Conservation (phyloP, 2,329 filamentous ascomycete species). For the Coniochaeta pulveracea region DNA sequence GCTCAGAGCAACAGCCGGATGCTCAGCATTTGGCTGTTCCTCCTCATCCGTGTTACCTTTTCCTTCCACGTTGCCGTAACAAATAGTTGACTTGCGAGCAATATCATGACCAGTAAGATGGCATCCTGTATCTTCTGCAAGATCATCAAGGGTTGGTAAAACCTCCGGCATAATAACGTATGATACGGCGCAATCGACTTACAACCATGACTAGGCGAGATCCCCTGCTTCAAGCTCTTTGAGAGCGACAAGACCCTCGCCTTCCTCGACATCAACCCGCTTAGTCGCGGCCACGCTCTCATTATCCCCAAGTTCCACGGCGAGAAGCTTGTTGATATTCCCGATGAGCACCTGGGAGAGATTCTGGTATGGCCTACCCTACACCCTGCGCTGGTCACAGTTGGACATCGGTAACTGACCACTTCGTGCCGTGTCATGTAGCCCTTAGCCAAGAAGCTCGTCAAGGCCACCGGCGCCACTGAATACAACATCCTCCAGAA, state of each 20-base stretch:
- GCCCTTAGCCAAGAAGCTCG: slow-evolving; percentile 81
- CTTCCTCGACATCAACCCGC: slow-evolving; percentile 90
- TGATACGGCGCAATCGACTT: too few relatives aligned
- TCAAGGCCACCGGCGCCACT: slow-evolving; percentile 58
- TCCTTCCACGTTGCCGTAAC: too few relatives aligned
- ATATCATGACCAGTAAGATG: slow-evolving; percentile 41
- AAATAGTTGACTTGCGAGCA: too few relatives aligned
- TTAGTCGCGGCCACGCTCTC: slow-evolving; percentile 83
- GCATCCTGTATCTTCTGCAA: slow-evolving; percentile 92
- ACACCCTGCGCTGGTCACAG: background rate
- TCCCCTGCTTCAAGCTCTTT: slow-evolving; percentile 92
- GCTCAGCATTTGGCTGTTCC: too few relatives aligned
- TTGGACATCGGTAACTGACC: background rate
- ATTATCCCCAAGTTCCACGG: slow-evolving; percentile 95
- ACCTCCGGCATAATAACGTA: too few relatives aligned
- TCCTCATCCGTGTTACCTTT: too few relatives aligned
- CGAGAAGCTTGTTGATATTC: slow-evolving; percentile 82
- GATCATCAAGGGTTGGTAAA: slow-evolving; percentile 72
- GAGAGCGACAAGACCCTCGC: slow-evolving; percentile 89
- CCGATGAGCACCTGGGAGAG: slow-evolving; percentile 76
- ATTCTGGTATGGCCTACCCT: slow-evolving; percentile 50
- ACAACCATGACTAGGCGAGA: slow-evolving; percentile 55
- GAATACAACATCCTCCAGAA: slow-evolving; percentile 96
- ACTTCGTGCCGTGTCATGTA: too few relatives aligned
- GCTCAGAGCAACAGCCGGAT: too few relatives aligned